Conservation (phyloP, 805 yeast species). For the Scheffersomyces stipitis region DNA sequence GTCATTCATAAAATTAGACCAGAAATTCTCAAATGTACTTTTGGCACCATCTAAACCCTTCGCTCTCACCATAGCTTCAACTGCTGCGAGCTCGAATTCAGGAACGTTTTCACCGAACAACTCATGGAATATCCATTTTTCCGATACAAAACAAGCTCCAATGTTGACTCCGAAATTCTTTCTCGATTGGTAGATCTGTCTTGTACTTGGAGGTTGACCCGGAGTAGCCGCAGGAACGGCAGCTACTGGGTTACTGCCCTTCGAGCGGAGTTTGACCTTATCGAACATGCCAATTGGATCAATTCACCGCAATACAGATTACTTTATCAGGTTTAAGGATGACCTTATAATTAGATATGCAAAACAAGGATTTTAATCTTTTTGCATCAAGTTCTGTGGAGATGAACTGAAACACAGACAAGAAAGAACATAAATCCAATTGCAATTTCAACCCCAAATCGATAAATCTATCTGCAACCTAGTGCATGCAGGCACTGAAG, state of each 20-base stretch:
- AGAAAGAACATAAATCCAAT: too few relatives aligned
- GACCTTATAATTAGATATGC: too few relatives aligned
- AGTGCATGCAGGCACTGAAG: too few relatives aligned
- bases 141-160: constrained; percentile 78
- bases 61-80: constrained; percentile 45
- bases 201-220: constrained; percentile 34
- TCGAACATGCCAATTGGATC: constrained; percentile 23
- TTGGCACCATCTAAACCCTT: constrained; percentile 57
- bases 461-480: too few relatives aligned
- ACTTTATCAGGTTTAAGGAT: too few relatives aligned
- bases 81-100: constrained; percentile 76
- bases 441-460: too few relatives aligned
- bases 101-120: constrained; percentile 59
- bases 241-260: constrained; percentile 18
- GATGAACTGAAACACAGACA: too few relatives aligned
- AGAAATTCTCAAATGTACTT: constrained; percentile 58
- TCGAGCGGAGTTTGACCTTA: constrained; percentile 32
- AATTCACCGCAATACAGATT: too few relatives aligned
- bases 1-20: constrained; percentile 59
- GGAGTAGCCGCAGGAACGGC: constrained; percentile 36
- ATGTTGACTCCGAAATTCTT: constrained; percentile 81
- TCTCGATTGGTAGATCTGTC: constrained; percentile 57
- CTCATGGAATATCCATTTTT: constrained; percentile 71
- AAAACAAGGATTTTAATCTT: too few relatives aligned
- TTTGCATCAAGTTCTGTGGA: too few relatives aligned